Evolutionary conservation across 306 rosid species (phyloP).

Genomic region (Citrullus colocynthis): DNA sequence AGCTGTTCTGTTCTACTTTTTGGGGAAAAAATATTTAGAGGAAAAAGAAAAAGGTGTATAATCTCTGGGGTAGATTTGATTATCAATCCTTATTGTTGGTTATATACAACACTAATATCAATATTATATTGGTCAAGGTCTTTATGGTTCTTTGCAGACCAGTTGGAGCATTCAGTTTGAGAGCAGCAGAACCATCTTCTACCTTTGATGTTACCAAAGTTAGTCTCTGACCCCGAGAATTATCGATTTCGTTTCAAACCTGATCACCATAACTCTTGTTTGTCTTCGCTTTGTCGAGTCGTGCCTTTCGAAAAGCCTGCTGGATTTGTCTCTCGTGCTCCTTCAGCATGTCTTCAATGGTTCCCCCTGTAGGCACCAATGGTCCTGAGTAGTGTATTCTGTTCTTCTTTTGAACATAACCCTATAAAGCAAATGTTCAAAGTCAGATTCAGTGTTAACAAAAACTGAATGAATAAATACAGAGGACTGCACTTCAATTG

Average conservation of each 20-base stretch:
- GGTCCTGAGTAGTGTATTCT: conserved; percentile 92
- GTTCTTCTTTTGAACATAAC: conserved; percentile 41
- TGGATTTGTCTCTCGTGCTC: conserved; percentile 89
- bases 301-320: conserved; percentile 77
- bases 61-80: background rate
- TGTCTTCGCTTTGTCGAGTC: conserved; percentile 29
- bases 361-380: conserved; percentile 58
- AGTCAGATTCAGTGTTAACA: background rate
- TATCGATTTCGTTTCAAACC: background rate
- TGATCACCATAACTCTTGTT: conserved; percentile 5
- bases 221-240: background rate
- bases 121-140: background rate
- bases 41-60: background rate
- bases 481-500: background rate
- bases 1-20: background rate
- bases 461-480: background rate
- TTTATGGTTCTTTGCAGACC: background rate
- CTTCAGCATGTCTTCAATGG: conserved; percentile 74
- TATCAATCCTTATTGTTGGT: background rate
- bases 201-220: background rate
- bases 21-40: background rate
- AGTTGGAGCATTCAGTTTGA: background rate
- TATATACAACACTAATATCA: conserved; percentile 1
- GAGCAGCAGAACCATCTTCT: background rate
- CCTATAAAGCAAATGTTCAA: conserved; percentile 28